phyloP scores from a whole-genome alignment of 192 early-diverging fungal genomes.

The Coemansia furcata region DNA sequence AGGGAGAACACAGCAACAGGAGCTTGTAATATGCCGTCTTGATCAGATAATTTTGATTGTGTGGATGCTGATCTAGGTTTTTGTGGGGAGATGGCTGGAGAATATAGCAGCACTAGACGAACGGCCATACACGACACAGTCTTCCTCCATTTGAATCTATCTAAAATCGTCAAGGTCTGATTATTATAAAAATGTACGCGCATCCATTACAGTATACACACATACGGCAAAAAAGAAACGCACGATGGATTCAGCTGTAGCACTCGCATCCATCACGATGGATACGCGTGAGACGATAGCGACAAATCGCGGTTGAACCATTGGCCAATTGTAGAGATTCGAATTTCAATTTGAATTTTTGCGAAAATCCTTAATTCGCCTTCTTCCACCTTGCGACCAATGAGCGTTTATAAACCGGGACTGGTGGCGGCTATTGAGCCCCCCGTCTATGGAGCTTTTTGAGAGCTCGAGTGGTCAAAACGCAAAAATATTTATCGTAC shows the following conservation, averaged over 20 bases:
- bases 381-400: neutral
- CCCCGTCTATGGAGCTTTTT: neutral
- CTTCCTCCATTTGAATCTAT: slow-evolving; percentile 3
- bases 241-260: neutral
- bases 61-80: neutral
- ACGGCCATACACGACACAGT: neutral
- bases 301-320: neutral
- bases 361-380: neutral
- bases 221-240: neutral
- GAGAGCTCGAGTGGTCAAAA: neutral
- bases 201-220: slow-evolving; percentile 1
- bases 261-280: neutral
- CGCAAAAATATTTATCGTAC: neutral
- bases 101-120: neutral
- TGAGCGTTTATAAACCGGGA: neutral
- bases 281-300: neutral
- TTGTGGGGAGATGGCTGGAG: neutral
- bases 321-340: neutral
- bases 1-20: neutral
- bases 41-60: neutral
- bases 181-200: slow-evolving; percentile 1
- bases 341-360: neutral
- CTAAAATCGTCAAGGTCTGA: slow-evolving; percentile 1
- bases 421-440: neutral
- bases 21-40: neutral